Percentiles rank a stretch among this genome's conserved stretches.
These are phyloP conservation scores for Wickerhamomyces ciferrii DNA, from an alignment of 805 yeast genomes.

Conservation along the genomic window DNA sequence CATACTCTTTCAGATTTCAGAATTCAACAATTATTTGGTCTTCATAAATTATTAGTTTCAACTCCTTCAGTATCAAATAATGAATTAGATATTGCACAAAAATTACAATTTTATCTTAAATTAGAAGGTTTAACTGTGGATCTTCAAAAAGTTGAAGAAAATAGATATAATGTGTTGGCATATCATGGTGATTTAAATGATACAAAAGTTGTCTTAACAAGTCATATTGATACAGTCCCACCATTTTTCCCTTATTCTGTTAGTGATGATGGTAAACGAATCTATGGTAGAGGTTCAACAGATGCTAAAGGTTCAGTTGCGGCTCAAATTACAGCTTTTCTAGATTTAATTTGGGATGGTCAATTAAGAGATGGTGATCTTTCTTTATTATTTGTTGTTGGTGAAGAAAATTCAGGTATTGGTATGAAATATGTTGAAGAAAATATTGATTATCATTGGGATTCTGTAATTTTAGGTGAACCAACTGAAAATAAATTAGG, in stretches of 20 bases:
- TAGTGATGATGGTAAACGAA: slow-evolving; percentile 34
- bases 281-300: slow-evolving; percentile 58
- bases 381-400: slow-evolving; percentile 52
- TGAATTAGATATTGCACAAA: slow-evolving; percentile 4
- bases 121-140: not conserved
- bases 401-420: slow-evolving; percentile 55
- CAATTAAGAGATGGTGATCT: slow-evolving; percentile 47
- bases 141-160: not conserved
- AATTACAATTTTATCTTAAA: slow-evolving; percentile 1
- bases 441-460: slow-evolving; percentile 42
- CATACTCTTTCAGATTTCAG: not conserved
- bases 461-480: slow-evolving; percentile 60
- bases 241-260: slow-evolving; percentile 47
- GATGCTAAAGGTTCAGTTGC: slow-evolving; percentile 68
- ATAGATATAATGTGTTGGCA: slow-evolving; percentile 43
- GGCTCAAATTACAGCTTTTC: slow-evolving; percentile 46
- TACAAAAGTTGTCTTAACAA: slow-evolving; percentile 44
- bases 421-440: slow-evolving; percentile 47
- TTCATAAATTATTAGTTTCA: slow-evolving; percentile 8
- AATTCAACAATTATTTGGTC: slow-evolving; percentile 4
- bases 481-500: slow-evolving; percentile 65
- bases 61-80: slow-evolving; percentile 8
- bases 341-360: slow-evolving; percentile 34
- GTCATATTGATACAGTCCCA: slow-evolving; percentile 68
- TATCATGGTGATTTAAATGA: slow-evolving; percentile 40